Percentiles rank a stretch among this genome's conserved stretches.
Evolutionary conservation across 192 early-diverging fungal genomes (phyloP).

Genomic region (Podila verticillata): DNA sequence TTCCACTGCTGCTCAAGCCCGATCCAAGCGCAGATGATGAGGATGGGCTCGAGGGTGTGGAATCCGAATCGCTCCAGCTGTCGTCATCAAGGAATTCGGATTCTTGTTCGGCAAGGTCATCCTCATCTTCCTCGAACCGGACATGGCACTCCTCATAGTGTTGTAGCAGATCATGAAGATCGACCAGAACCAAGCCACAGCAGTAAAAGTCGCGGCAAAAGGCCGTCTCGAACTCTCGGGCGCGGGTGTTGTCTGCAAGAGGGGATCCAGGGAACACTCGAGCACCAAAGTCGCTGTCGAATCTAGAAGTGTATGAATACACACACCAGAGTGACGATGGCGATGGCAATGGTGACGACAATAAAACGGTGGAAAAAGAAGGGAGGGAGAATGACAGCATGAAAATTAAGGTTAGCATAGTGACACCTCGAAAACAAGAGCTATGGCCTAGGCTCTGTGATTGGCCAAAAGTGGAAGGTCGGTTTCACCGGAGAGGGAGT

Average conservation of each 20-base stretch:
- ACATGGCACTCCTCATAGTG: slow-evolving; percentile 97
- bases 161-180: slow-evolving; percentile 93
- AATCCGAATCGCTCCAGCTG: slow-evolving; percentile 44
- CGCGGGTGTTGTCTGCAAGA: slow-evolving; percentile 49
- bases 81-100: slow-evolving; percentile 35
- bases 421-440: background rate
- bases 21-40: slow-evolving; percentile 5
- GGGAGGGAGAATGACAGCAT: background rate
- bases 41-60: slow-evolving; percentile 7
- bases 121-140: slow-evolving; percentile 86
- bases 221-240: slow-evolving; percentile 80
- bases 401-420: background rate
- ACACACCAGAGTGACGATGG: background rate
- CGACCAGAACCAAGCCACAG: slow-evolving; percentile 86
- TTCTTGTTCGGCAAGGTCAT: slow-evolving; percentile 31
- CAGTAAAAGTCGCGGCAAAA: slow-evolving; percentile 96
- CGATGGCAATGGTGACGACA: background rate
- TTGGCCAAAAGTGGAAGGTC: background rate
- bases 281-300: slow-evolving; percentile 17
- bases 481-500: background rate
- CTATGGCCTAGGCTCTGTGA: background rate
- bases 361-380: background rate
- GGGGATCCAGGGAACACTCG: background rate
- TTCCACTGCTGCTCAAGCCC: background rate
- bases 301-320: background rate